A percentile compares a stretch with the other conserved stretches of the same genome.
Conservation (phyloP, 129 eudicot genomes). For the Flaveria brownii region DNA sequence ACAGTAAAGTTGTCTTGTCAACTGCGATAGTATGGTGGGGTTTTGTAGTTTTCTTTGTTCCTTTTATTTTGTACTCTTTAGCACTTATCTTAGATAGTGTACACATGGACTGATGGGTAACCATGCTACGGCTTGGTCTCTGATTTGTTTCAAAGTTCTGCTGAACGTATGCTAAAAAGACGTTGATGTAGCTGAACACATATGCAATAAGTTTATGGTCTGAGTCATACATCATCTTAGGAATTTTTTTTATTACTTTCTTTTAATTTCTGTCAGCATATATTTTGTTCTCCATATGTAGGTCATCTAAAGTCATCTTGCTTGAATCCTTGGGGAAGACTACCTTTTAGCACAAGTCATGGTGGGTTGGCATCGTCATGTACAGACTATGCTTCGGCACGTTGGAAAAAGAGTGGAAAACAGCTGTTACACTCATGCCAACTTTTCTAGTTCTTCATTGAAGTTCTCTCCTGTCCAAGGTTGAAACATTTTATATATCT, state of each 20-base stretch:
- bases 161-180: neutral
- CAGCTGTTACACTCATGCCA: conserved; percentile 39
- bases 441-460: conserved; percentile 46
- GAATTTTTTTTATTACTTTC: neutral
- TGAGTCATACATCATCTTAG: neutral
- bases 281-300: conserved; percentile 4
- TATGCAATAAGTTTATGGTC: neutral
- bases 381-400: conserved; percentile 56
- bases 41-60: neutral
- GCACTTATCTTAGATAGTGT: neutral
- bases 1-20: too few relatives aligned
- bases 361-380: conserved; percentile 84
- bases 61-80: neutral
- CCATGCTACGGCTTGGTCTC: neutral
- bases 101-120: conserved; percentile 3
- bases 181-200: neutral
- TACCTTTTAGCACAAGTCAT: conserved; percentile 37
- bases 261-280: neutral
- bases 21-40: neutral
- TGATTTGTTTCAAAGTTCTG: neutral
- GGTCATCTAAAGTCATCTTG: conserved; percentile 21
- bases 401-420: conserved; percentile 62
- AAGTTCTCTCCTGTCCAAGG: conserved; percentile 56
- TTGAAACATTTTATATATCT: conserved; percentile 25
- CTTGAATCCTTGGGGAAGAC: conserved; percentile 24